Conservation (phyloP, 306 rosid genomes). For the Vigna radiata region DNA sequence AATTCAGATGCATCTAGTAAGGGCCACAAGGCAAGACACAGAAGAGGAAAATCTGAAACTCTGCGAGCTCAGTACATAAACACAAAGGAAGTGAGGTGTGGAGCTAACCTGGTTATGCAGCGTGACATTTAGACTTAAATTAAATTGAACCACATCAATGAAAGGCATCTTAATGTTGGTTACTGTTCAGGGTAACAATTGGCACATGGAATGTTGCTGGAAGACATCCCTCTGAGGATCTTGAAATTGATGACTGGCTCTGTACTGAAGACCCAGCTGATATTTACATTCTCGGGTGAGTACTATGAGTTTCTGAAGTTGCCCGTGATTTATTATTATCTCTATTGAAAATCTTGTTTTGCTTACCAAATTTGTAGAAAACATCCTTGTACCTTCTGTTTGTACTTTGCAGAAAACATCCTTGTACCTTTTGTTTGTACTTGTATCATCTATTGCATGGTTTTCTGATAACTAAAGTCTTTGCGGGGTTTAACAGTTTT, state of each 20-base stretch:
- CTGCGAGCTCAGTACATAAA: conserved; percentile 94
- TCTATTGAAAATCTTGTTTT: conserved; percentile 17
- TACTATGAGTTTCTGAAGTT: conserved; percentile 37
- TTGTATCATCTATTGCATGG: neutral
- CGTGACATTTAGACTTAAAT: conserved; percentile 25
- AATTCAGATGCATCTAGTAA: conserved; percentile 58
- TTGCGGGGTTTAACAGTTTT: conserved; percentile 58
- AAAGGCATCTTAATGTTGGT: conserved; percentile 42
- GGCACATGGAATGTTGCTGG: conserved; percentile 98
- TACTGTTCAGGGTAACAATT: conserved; percentile 71
- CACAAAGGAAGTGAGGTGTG: conserved; percentile 88
- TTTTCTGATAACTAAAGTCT: conserved; percentile 34
- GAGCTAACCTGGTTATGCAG: conserved; percentile 32
- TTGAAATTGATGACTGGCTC: conserved; percentile 90
- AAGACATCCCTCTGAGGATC: conserved; percentile 71
- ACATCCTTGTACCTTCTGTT: neutral
- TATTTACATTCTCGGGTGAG: conserved; percentile 90
- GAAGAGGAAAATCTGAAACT: conserved; percentile 97
- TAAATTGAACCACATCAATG: conserved; percentile 38
- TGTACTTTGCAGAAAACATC: too few relatives aligned
- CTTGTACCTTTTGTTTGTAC: too few relatives aligned
- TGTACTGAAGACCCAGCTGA: conserved; percentile 75
- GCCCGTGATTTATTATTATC: neutral
- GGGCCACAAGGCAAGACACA: conserved; percentile 60
- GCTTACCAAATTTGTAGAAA: neutral